Evolutionary conservation across 1,139 yeast species (phyloP).

Genomic region (Hyphopichia burtonii): DNA sequence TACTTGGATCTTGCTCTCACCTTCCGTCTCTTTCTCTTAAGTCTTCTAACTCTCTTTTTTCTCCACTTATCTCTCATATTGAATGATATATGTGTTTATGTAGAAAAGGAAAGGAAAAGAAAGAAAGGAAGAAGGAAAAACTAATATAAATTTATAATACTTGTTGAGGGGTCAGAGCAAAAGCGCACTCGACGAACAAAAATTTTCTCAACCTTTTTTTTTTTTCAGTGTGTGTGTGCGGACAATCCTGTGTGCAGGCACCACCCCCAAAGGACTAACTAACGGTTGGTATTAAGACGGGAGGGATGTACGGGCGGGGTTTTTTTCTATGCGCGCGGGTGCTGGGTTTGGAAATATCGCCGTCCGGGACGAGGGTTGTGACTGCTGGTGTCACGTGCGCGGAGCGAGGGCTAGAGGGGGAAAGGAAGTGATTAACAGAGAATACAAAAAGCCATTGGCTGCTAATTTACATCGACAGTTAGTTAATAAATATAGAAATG

Average conservation of each 20-base stretch:
- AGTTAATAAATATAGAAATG: no score
- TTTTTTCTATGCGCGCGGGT: no score
- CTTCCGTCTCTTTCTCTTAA: slow-evolving; percentile 99
- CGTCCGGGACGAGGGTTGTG: no score
- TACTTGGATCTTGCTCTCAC: slow-evolving; percentile 98
- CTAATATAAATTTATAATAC: slow-evolving; percentile 3
- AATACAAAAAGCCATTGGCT: no score
- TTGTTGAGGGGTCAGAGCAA: background rate
- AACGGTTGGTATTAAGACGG: background rate
- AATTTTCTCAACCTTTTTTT: no score
- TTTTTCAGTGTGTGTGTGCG: slow-evolving; percentile 3
- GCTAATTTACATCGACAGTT: no score
- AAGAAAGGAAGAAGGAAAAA: slow-evolving; percentile 5
- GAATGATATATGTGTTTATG: slow-evolving; percentile 25
- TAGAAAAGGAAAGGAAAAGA: slow-evolving; percentile 16
- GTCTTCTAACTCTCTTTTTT: slow-evolving; percentile 99
- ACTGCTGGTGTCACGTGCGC: no score
- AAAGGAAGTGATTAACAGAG: no score
- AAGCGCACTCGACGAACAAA: background rate
- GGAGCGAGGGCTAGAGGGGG: no score
- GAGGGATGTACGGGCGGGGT: no score
- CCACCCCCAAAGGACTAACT: background rate
- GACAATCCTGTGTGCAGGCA: background rate
- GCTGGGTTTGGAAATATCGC: no score
- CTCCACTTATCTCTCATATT: slow-evolving; percentile 94